Conservation (phyloP, 345 rosid genomes). For the Heritiera littoralis region DNA sequence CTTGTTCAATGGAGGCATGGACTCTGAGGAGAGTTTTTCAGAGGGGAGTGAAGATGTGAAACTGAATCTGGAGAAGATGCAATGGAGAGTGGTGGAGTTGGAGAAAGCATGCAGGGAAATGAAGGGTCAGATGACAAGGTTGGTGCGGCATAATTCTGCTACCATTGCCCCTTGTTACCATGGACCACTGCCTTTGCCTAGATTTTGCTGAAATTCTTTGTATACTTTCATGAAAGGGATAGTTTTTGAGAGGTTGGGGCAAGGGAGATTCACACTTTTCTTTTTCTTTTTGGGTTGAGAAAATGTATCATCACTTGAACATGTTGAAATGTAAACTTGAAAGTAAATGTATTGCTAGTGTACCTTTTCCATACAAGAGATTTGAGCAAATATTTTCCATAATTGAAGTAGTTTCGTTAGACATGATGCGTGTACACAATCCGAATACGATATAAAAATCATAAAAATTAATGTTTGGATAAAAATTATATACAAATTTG, state of each 20-base stretch:
- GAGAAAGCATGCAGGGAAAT: constrained; percentile 58
- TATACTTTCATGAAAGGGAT: not conserved
- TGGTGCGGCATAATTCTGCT: constrained; percentile 39
- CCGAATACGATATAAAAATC: no score
- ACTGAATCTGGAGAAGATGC: constrained; percentile 44
- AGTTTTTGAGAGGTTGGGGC: not conserved
- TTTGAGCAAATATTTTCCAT: no score
- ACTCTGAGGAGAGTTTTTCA: constrained; percentile 31
- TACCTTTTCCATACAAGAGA: not conserved
- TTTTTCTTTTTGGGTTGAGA: not conserved
- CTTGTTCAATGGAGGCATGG: constrained; percentile 13
- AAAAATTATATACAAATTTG: no score
- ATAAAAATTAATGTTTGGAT: no score
- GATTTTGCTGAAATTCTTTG: constrained; percentile 47
- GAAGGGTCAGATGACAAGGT: constrained; percentile 55
- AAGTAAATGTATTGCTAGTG: not conserved
- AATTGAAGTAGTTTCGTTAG: not conserved
- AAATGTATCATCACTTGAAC: not conserved
- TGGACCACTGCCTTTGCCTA: constrained; percentile 50
- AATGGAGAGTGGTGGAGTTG: constrained; percentile 52
- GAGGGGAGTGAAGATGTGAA: constrained; percentile 39
- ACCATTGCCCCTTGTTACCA: constrained; percentile 15
- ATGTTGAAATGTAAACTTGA: not conserved
- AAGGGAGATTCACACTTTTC: no score
- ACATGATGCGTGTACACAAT: no score